These are phyloP conservation scores for Plasmodium fragile DNA, from an alignment of 169 alveolate genomes.

Conservation along the genomic window DNA sequence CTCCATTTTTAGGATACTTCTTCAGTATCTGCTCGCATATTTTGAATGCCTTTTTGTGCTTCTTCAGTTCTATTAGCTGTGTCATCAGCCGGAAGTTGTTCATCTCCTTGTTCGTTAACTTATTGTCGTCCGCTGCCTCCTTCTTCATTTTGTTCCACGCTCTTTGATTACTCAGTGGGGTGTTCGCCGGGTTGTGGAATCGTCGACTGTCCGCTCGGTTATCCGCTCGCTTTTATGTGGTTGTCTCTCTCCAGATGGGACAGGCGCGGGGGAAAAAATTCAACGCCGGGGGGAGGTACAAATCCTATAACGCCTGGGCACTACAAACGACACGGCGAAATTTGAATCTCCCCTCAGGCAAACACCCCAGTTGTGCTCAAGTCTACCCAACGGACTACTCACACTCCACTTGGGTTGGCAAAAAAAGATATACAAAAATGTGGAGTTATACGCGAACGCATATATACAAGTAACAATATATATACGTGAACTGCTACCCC, in stretches of 20 bases:
- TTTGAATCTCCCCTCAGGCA: background rate
- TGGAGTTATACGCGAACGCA: background rate
- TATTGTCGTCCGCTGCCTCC: conserved; percentile 19
- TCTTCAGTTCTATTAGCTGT: conserved; percentile 63
- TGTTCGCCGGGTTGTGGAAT: background rate
- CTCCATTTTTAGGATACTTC: conserved; percentile 68
- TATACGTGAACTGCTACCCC: background rate
- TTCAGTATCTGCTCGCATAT: conserved; percentile 71
- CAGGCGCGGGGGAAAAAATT: background rate
- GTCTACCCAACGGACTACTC: background rate
- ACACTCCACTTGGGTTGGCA: background rate
- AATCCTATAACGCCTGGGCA: background rate
- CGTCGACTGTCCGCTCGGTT: too few relatives aligned
- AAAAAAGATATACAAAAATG: background rate
- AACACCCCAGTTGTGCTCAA: background rate
- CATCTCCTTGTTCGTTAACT: conserved; percentile 43
- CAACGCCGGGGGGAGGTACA: background rate
- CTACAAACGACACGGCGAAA: background rate
- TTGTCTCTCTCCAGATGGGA: background rate
- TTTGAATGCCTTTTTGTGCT: conserved; percentile 64
- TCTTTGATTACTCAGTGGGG: background rate
- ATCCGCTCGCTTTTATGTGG: too few relatives aligned
- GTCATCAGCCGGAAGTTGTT: conserved; percentile 68
- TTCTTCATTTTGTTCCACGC: conserved; percentile 15
- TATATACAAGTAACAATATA: background rate